Percentiles rank a stretch among this genome's conserved stretches.
Conservation (phyloP, 2,329 filamentous ascomycete species). For the Graphilbum sp. region DNA sequence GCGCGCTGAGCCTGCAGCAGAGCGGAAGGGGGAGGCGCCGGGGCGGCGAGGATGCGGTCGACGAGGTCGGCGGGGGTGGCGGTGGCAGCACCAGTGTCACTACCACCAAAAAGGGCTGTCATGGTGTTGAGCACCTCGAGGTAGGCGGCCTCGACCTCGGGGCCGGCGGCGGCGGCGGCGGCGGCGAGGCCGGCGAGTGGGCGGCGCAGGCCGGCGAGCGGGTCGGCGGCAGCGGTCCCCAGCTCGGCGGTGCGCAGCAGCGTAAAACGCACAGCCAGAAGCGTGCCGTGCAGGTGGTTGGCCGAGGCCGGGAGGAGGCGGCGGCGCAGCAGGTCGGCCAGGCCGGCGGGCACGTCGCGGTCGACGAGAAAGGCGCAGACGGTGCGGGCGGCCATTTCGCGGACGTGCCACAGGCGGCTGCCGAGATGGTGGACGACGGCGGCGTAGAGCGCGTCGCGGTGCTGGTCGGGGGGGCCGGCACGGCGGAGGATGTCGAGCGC, state of each 20-base stretch:
- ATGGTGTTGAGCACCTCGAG: slow-evolving; percentile 29
- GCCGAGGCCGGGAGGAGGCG: slow-evolving; percentile 14
- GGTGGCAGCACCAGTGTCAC: background rate
- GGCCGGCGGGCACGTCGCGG: slow-evolving; percentile 27
- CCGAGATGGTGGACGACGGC: slow-evolving; percentile 46
- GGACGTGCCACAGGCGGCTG: slow-evolving; percentile 62
- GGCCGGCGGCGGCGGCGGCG: slow-evolving; percentile 9
- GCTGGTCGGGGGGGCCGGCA: slow-evolving; percentile 44
- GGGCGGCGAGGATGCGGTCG: background rate
- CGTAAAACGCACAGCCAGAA: slow-evolving; percentile 39
- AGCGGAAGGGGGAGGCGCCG: slow-evolving; percentile 11
- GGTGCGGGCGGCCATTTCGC: slow-evolving; percentile 65
- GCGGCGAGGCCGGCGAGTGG: slow-evolving; percentile 3
- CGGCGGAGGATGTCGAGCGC: slow-evolving; percentile 67
- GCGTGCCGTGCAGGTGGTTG: slow-evolving; percentile 41
- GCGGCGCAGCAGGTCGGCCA: slow-evolving; percentile 21
- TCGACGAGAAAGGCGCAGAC: slow-evolving; percentile 45
- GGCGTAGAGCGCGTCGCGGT: slow-evolving; percentile 36
- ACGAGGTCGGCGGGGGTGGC: background rate
- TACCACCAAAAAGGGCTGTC: no score
- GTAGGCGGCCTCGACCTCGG: slow-evolving; percentile 28
- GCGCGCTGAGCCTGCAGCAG: slow-evolving; percentile 23
- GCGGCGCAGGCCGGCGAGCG: slow-evolving; percentile 1
- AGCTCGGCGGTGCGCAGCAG: slow-evolving; percentile 26
- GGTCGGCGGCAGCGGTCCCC: background rate